Evolutionary conservation across 768 basidiomycete species (phyloP), one percentile per base, ranked within the genome.

Genomic region (Clathrus columnatus): DNA sequence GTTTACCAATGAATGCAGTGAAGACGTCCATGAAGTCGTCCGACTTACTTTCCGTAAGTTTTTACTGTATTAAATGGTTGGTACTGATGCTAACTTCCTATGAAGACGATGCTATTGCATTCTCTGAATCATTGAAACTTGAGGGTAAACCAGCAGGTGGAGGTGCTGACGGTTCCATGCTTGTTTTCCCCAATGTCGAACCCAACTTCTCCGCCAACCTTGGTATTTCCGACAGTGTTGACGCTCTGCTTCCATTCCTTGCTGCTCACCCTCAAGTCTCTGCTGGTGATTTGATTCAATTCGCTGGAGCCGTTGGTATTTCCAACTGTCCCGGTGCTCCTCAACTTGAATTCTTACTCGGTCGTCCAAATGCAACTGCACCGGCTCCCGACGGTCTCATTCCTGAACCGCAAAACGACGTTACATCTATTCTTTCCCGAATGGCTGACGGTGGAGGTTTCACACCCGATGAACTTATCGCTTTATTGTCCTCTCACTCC

Each of bases 31-130:
- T 43, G 57, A 59, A 43, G 10, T 43, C 24, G 43, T 59, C 29
- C 57, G 57, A 14, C 55, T 59, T 36, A 57, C 54, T 10, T 59
- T 59, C 54, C 54, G 54, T 57, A 20, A 57, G 50, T 51, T 5
- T 21, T 44, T 45, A 2, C 10, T 24, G 2, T 30, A 20, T 62
- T 63, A 51, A 50, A 29, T 7, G 69, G 68, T 59, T 51, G 63
- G 59, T 57, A 47, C 57, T 50, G 48, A 59, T 21, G 45, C 60
- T 67, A 44, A 64, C 69, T 14, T 36, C 36, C 14, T 73, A 72
- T 67, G 71, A 43, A 55, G 54, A 76, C 60, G 75, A 75, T 54
- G 71, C 74, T n/a, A 75, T 75, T 55, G 75, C 70, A 14, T 72
- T 73, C 57, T 75, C 73, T 11, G 61, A 60, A 1, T 65, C 64